Evolutionary conservation across 208 protist species (phyloP).

Genomic region (Polymyxa betae): DNA sequence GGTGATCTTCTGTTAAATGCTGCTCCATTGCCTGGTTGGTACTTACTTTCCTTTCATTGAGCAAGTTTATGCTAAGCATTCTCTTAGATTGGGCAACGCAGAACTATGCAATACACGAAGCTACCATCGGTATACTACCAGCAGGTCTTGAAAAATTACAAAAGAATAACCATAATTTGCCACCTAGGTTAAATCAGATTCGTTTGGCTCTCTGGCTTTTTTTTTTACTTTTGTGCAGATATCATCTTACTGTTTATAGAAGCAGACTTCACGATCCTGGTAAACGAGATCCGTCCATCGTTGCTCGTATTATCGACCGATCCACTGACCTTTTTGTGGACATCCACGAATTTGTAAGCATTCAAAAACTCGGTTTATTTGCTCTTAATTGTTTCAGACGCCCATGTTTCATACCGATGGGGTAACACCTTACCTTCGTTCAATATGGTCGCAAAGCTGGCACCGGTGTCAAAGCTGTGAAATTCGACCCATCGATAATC

Average conservation of each 20-base stretch:
- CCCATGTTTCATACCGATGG: background rate
- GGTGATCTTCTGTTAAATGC: background rate
- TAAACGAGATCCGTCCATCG: background rate
- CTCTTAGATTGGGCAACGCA: background rate
- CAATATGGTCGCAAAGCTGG: slow-evolving; percentile 21
- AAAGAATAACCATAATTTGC: background rate
- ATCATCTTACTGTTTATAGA: background rate
- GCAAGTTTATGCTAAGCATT: background rate
- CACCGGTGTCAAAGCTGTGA: slow-evolving; percentile 9
- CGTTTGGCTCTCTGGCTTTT: background rate
- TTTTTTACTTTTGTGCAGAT: background rate
- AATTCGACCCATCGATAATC: background rate
- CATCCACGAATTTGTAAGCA: slow-evolving; percentile 22
- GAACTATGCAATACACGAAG: background rate
- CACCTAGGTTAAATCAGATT: background rate
- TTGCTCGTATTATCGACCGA: slow-evolving; percentile 19
- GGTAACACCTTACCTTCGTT: background rate
- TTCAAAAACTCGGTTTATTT: background rate
- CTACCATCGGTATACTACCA: slow-evolving; percentile 15
- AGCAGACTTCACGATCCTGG: slow-evolving; percentile 21
- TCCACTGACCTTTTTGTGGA: slow-evolving; percentile 6
- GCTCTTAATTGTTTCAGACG: background rate
- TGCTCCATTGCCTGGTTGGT: background rate
- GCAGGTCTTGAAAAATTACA: background rate
- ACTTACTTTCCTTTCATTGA: background rate